A percentile compares a stretch with the other conserved stretches of the same genome.
Evolutionary conservation across 352 stramenopile genomes (phyloP).

Genomic region (Blastocystis sp.): DNA sequence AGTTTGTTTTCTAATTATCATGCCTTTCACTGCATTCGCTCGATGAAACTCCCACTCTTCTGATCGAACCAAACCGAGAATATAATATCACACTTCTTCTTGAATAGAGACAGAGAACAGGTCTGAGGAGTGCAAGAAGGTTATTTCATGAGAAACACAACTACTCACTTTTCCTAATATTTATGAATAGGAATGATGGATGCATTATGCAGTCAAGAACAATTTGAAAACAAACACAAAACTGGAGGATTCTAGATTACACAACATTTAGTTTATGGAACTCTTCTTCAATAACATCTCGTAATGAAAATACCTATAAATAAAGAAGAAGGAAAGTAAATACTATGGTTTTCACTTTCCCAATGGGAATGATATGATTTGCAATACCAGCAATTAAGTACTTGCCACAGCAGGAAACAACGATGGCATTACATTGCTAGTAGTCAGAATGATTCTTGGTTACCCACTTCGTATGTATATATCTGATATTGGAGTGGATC

Average conservation of each 20-base stretch:
- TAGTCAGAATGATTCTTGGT: not conserved
- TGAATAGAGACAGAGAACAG: not conserved
- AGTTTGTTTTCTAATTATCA: not conserved
- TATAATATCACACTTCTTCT: not conserved
- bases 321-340: not conserved
- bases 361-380: constrained; percentile 39
- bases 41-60: constrained; percentile 53
- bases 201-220: not conserved
- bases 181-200: not conserved
- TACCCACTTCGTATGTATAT: constrained; percentile 55
- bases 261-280: constrained; percentile 43
- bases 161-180: not conserved
- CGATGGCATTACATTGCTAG: constrained; percentile 61
- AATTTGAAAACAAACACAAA: not conserved
- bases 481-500: constrained; percentile 56
- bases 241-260: not conserved
- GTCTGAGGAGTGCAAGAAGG: not conserved
- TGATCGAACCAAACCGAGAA: not conserved
- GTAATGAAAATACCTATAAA: constrained; percentile 44
- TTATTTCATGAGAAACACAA: not conserved
- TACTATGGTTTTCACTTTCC: constrained; percentile 15
- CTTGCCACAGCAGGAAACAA: constrained; percentile 30
- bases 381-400: constrained; percentile 38
- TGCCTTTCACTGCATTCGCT: not conserved
- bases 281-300: constrained; percentile 38